Evolutionary conservation across 2,329 filamentous ascomycete genomes (phyloP), one percentile per base, ranked within the genome.

Genomic region (Pseudohalonectria lignicola): DNA sequence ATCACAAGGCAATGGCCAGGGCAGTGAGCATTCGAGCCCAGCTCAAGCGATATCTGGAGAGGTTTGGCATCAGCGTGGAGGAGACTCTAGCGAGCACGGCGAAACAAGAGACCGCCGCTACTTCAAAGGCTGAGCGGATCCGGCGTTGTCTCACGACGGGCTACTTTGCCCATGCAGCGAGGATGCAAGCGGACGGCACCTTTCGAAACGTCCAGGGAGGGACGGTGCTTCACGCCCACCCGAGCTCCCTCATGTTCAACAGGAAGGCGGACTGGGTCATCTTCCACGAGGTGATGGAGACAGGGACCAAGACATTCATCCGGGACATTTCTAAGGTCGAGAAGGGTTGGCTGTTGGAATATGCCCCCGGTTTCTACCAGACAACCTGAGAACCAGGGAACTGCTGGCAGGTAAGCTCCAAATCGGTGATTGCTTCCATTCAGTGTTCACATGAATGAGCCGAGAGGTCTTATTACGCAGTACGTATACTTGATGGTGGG

Each of bases 191-290:
- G 0, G 90, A 96, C 63, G 92, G 92, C 12, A 88, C 77, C 4
- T 95, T 94, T 56, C 77, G 75, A 48, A 90, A 86, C 36, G 79
- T 94, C n/a, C 79, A 80, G 43, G 86, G 86, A 21, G 78, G 77
- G 29, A 82, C 81, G 36, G 74, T 78, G 4, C 66, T 96, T 38
- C 75, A 94, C 63, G 86, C 87, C 17, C 92, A 98, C 60, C 92
- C 92, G 1, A 94, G 78, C 53, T 93, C 84, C 29, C 63, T 96
- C 48, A 86, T 96, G 78, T 96, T 96, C 66, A 94, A 94, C 58
- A 79, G 88, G 40, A 95, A 93, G 64, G 86, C 86, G 10, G 87
- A 95, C 46, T 96, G 90, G 87, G 87, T 96, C 9, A 74, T 98
- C 25, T 98, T 95, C 53, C 83, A 93, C 50, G 90, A 95, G 61